Base-by-base conservation (phyloP, 345 rosid species). In the Anacardium occidentale region DNA sequence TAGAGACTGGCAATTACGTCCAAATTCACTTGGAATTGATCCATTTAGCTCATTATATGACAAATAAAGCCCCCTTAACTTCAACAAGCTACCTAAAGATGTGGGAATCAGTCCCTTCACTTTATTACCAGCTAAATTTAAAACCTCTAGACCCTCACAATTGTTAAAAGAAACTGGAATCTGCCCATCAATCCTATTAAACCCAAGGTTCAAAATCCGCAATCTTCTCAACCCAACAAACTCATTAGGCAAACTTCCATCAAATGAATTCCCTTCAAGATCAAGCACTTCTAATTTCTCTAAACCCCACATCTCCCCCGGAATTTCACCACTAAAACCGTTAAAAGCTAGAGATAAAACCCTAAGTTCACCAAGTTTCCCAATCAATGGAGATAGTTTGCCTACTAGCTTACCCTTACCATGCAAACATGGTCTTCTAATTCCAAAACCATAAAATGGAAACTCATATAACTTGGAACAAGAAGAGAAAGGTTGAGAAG, bases 251-350 rank as follows among this genome's bases (percentile, higher is more conserved):
- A 75, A 62, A 51, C 20, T 52, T 51, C 85, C 82, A 15, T 59
- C 62, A n/a, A 82, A 70, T n/a, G 50, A 66, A 34, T 82, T 82
- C 42, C 85, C 85, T 71, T 78, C 72, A 62, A 82, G 76, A 74
- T 78, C 71, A 70, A 82, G 71, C 56, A 82, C 78, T 44, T 66
- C 62, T 32, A 82, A 68, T 50, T 61, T 67, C 71, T 78, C 69
- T 12, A 78, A 66, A 34, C 66, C 74, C 82, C 80, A 73, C 21
- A 82, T 54, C 57, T 76, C 82, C 3, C 2, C 7, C 57, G 82
- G 85, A 62, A 82, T 56, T 37, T 66, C 78, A 42, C 82, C 82
- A 59, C 56, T 57, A 14, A 78, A 63, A 4, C 63, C 78, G 42
- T 82, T 76, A 57, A 44, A 76, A 58, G 80, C 74, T 64, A 82